Base-by-base conservation (phyloP, 202 grass and related monocot genomes). In the Cymbopogon flexuosus region DNA sequence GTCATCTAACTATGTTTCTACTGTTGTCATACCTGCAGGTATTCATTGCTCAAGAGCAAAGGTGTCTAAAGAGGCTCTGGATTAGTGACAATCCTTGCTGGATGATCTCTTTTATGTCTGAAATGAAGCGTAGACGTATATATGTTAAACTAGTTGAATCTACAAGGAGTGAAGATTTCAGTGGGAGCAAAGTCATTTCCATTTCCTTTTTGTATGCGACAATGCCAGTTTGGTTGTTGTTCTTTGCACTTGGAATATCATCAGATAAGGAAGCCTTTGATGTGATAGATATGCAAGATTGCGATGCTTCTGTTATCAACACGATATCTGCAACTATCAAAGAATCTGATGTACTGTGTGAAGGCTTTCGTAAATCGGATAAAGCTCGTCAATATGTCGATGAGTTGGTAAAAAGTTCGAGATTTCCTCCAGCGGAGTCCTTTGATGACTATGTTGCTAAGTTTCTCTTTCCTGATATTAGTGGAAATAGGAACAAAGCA, bases 31-130 rank as follows among this genome's bases (percentile, higher is more conserved):
- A 37, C 59, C 19, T 90, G 57, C 82, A 94, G 92, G 77, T 86
- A 79, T 98, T 98, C 37, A 93, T 94, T 36, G 92, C 92, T 8
- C 95, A 98, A 79, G 95, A 98, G 80, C 95, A 91, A 84, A 94
- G 88, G 78, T 91, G 90, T 78, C 62, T 98, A 63, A 91, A 76
- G 43, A 90, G 92, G 86, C 56, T 98, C 84, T 98, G 95, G 95
- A 79, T 98, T 67, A 56, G 30, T 73, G 88, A 98, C 18, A 84
- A 71, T n/a, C 95, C 95, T 77, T 76, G 61, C 39, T 91, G 90
- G 90, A 78, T 10, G 6, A 82, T 86, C 33, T 90, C 86, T 67
- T 95, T 93, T 62, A 52, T 95, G 54, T 93, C 90, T 43, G 88
- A 93, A 84, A 82, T 95, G 4, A 98, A 91, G 68, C 68, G 80